Percentiles rank a stretch among this genome's conserved stretches.
phyloP scores from a whole-genome alignment of 1,139 yeast species.

The Zygoascus meyerae region DNA sequence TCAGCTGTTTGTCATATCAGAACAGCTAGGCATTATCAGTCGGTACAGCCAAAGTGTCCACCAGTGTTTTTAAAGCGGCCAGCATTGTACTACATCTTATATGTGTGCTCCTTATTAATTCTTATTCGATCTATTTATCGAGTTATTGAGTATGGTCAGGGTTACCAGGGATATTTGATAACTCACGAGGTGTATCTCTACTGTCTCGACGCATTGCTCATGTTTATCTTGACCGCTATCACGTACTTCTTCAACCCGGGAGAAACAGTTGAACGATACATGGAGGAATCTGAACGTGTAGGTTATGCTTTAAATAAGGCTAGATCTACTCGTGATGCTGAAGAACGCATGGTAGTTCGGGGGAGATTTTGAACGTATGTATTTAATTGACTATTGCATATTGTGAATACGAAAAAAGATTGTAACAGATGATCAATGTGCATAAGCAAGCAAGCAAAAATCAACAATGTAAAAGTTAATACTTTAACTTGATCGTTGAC shows the following conservation, averaged over 20 bases:
- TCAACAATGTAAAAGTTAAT: too few species aligned
- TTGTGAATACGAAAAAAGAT: too few species aligned
- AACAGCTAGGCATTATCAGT: constrained; percentile 31
- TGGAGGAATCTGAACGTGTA: not conserved
- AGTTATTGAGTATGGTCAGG: constrained; percentile 39
- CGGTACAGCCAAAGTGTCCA: constrained; percentile 24
- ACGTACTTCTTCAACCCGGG: not conserved
- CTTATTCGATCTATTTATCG: constrained; percentile 41
- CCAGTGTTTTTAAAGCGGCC: constrained; percentile 15
- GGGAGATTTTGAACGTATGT: too few species aligned
- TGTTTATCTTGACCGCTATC: constrained; percentile 17
- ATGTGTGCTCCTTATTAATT: constrained; percentile 33
- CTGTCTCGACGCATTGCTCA: constrained; percentile 33
- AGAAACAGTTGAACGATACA: not conserved
- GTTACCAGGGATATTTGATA: constrained; percentile 35
- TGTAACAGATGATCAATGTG: too few species aligned
- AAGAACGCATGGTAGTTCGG: too few species aligned
- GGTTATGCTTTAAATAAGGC: too few species aligned
- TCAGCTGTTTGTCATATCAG: constrained; percentile 16
- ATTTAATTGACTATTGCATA: too few species aligned
- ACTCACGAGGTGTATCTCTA: constrained; percentile 38
- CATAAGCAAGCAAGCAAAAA: too few species aligned
- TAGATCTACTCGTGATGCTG: too few species aligned
- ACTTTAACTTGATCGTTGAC: too few species aligned
- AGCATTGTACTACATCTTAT: constrained; percentile 17